Evolutionary conservation across 805 yeast species (phyloP), one percentile per base, ranked within the genome.

Genomic region (Lachancea sp.): DNA sequence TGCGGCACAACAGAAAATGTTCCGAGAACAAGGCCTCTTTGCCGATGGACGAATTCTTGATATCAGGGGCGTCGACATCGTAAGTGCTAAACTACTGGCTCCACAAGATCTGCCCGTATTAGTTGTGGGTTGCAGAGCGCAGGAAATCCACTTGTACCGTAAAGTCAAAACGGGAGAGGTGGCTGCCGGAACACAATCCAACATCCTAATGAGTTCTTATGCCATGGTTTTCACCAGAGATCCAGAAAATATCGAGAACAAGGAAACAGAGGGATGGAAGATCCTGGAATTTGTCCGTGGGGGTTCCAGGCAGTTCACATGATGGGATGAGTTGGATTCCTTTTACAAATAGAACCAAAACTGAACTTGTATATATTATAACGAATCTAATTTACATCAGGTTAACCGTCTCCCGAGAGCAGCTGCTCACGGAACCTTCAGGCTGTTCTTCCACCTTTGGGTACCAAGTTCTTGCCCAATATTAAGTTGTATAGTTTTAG

Each of bases 191-290:
- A 78, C 88, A 23, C 96, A 88, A 58, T 95, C 89, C 55, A 88
- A 88, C 64, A 86, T 92, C 51, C 78, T 86, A 63, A 75, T 86
- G 74, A 80, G 94, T 54, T 81, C 95, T n/a, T 92, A 92, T 61
- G 97, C 95, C 29, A 78, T 92, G 88, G 98, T 90, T 17, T 70
- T 92, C 52, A 88, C 98, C 15, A 78, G 98, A 64, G 70, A 85
- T 38, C 88, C 96, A 3, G 98, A 89, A 63, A 88, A 89, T 45
- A 78, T 92, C 57, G 95, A 80, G 47, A 84, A 92, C 61, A 74
- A 76, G 40, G 89, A 80, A 56, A 92, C 99, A 18, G 95, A 86
- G 58, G 99, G 99, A 24, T 92, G 98, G 98, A 86, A 85, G 69
- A 78, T 92, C 41, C 64, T 90, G 56, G 97, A 90, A 68, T 85